Percentiles rank a stretch among this genome's conserved stretches.
These are phyloP conservation scores for Ceratobasidium sp. DNA, from an alignment of 1,284 basidiomycete species.

Conservation along the genomic window DNA sequence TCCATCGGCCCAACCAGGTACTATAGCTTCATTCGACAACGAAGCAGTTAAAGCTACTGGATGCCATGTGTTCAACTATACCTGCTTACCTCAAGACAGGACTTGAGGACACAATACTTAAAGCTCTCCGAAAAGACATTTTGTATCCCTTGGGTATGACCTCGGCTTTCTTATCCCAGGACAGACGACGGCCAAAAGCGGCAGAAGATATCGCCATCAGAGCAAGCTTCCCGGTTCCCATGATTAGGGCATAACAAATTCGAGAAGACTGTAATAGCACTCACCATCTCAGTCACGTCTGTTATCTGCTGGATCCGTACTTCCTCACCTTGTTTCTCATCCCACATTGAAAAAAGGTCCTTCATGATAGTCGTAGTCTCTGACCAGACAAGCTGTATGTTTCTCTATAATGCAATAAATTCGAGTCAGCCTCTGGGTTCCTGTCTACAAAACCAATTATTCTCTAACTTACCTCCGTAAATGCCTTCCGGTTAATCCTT, in stretches of 20 bases:
- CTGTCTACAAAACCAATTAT: neutral
- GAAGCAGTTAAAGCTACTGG: neutral
- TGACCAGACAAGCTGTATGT: constrained; percentile 8
- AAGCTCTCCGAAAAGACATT: neutral
- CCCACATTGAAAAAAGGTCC: constrained; percentile 13
- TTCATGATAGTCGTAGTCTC: constrained; percentile 9
- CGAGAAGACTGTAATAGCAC: neutral
- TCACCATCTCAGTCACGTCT: constrained; percentile 9
- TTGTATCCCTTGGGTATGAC: neutral
- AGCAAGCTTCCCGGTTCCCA: neutral
- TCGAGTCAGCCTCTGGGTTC: neutral
- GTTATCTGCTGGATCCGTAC: neutral
- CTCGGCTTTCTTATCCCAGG: neutral
- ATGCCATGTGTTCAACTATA: neutral
- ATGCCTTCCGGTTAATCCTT: constrained; percentile 34
- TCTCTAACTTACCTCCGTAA: constrained; percentile 15
- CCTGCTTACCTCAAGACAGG: neutral
- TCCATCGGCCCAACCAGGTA: constrained; percentile 8
- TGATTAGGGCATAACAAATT: neutral
- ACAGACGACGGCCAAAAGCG: constrained; percentile 13
- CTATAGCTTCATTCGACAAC: neutral
- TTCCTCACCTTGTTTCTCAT: neutral
- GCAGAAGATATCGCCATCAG: constrained; percentile 15
- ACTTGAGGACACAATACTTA: neutral
- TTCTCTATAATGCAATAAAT: neutral